Conservation (phyloP, 805 yeast genomes). For the Zygoascus bituminiphila region DNA sequence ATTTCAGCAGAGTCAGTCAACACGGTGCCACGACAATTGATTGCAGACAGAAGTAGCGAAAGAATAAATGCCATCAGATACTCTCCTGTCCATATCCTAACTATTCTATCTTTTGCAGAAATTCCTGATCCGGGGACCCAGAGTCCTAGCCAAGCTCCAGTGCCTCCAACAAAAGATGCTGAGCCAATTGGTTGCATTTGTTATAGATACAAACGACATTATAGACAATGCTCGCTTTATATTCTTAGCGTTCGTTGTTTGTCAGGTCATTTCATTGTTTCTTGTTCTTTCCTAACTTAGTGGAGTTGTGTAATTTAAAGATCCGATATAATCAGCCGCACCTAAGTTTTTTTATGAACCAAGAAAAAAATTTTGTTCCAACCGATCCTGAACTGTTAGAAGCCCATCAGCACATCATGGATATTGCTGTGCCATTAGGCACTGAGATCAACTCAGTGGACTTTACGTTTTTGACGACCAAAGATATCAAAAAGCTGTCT, state of each 20-base stretch:
- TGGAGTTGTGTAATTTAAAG: too few relatives aligned
- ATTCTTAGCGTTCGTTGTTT: too few relatives aligned
- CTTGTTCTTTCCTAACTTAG: too few relatives aligned
- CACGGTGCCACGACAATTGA: constrained; percentile 12
- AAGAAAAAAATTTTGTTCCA: not conserved
- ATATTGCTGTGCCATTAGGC: constrained; percentile 93
- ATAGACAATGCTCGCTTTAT: too few relatives aligned
- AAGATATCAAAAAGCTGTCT: constrained; percentile 76
- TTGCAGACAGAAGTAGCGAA: constrained; percentile 8
- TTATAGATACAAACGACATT: too few relatives aligned
- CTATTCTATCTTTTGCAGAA: constrained; percentile 1
- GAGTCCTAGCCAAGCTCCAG: constrained; percentile 15
- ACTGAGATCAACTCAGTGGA: constrained; percentile 89
- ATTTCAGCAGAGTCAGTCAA: constrained; percentile 16
- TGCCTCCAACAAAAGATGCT: constrained; percentile 9
- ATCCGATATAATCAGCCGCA: too few relatives aligned
- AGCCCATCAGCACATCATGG: constrained; percentile 46
- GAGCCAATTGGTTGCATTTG: too few relatives aligned
- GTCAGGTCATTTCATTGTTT: too few relatives aligned
- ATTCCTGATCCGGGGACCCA: constrained; percentile 12
- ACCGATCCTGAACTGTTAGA: not conserved
- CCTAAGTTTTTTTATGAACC: not conserved
- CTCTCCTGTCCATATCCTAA: not conserved
- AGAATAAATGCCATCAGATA: not conserved
- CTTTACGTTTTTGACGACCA: constrained; percentile 73